These are phyloP conservation scores for Craterostigma plantagineum DNA, from an alignment of 257 asterid species.

Conservation along the genomic window DNA sequence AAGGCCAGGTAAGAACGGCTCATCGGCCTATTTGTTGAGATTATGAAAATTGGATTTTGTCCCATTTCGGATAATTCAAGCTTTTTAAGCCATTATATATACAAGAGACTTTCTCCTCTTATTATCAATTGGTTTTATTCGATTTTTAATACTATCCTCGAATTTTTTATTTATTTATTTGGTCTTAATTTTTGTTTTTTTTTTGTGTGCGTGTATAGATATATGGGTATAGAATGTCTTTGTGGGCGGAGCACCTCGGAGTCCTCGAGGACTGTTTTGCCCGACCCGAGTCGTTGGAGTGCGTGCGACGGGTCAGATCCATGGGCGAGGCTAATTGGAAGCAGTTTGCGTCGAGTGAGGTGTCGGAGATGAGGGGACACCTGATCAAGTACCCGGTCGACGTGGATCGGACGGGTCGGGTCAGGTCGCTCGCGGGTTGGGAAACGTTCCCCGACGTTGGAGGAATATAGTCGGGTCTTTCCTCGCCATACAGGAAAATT, in stretches of 20 bases:
- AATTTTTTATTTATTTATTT: too few relatives aligned
- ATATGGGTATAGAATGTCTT: constrained; percentile 86
- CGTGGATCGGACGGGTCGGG: constrained; percentile 65
- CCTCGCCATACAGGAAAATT: constrained; percentile 78
- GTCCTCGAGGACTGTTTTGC: constrained; percentile 68
- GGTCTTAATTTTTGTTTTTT: too few relatives aligned
- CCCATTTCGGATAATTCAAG: too few relatives aligned
- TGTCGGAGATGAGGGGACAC: constrained; percentile 82
- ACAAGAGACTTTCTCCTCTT: too few relatives aligned
- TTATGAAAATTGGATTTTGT: too few relatives aligned
- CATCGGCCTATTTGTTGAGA: too few relatives aligned
- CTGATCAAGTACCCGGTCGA: constrained; percentile 83
- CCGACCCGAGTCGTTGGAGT: constrained; percentile 69
- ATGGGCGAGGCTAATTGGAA: constrained; percentile 82
- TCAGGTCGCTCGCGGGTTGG: constrained; percentile 48
- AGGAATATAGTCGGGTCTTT: constrained; percentile 77
- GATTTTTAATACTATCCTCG: too few relatives aligned
- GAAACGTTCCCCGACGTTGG: constrained; percentile 92
- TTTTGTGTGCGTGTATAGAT: constrained; percentile 33
- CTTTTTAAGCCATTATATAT: too few relatives aligned
- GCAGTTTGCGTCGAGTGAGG: constrained; percentile 47
- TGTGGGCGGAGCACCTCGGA: constrained; percentile 97
- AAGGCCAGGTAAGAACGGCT: constrained; percentile 95
- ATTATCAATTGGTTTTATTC: too few relatives aligned
- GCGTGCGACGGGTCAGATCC: constrained; percentile 60